phyloP scores from a whole-genome alignment of 2,329 filamentous ascomycete species.

The Sclerotinia borealis region DNA sequence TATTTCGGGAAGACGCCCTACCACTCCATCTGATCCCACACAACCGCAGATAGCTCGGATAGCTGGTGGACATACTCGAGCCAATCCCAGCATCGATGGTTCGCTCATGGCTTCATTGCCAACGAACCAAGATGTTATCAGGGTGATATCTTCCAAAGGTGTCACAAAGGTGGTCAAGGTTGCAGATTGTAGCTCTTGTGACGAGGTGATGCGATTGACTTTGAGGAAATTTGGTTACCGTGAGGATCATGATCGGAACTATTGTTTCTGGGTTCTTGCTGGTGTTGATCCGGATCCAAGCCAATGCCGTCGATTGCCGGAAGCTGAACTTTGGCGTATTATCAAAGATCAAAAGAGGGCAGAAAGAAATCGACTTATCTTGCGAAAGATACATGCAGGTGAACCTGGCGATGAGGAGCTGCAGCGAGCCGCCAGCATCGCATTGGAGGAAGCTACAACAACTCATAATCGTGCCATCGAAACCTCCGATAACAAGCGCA shows the following conservation, averaged over 20 bases:
- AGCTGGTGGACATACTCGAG: conserved; percentile 65
- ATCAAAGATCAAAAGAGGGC: conserved; percentile 80
- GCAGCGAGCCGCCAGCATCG: conserved; percentile 80
- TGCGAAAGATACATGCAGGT: conserved; percentile 86
- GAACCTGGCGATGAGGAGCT: conserved; percentile 85
- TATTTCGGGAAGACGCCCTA: conserved; percentile 47
- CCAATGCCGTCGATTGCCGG: conserved; percentile 75
- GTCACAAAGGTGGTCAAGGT: conserved; percentile 93
- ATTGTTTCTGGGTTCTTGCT: conserved; percentile 91
- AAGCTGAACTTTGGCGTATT: conserved; percentile 83
- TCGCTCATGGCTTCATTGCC: conserved; percentile 82
- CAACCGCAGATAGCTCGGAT: conserved; percentile 53
- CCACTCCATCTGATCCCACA: conserved; percentile 52
- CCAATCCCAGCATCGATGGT: conserved; percentile 78
- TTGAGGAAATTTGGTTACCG: conserved; percentile 81
- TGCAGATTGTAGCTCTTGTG: conserved; percentile 81
- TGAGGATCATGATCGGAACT: conserved; percentile 87
- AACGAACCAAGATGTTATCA: conserved; percentile 79
- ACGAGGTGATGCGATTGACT: conserved; percentile 87
- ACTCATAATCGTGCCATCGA: conserved; percentile 59
- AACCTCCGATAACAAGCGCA: conserved; percentile 62
- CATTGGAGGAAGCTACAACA: conserved; percentile 77
- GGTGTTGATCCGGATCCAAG: conserved; percentile 77
- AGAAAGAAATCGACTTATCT: conserved; percentile 83
- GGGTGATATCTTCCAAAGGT: conserved; percentile 87